A percentile compares a stretch with the other conserved stretches of the same genome.
phyloP scores from a whole-genome alignment of 2,329 filamentous ascomycete genomes.

The Pseudogymnoascus sp. region DNA sequence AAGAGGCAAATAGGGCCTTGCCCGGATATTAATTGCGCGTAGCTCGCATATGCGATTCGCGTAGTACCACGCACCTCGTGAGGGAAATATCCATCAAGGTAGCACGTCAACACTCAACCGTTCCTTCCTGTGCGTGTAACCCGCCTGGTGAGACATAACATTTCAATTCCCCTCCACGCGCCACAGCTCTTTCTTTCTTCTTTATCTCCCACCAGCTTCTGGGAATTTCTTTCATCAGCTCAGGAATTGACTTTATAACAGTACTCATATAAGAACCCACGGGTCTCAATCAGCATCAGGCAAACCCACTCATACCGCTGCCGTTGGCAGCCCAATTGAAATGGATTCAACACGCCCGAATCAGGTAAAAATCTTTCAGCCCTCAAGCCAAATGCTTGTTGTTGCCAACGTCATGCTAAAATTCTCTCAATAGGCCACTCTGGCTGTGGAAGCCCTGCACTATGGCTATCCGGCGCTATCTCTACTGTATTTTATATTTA shows the following conservation, averaged over 20 bases:
- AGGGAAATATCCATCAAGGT: not conserved
- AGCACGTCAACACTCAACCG: not conserved
- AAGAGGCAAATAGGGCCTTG: not conserved
- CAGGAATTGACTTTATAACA: not conserved
- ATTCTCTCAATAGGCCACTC: not conserved
- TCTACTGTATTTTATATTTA: conserved; percentile 49
- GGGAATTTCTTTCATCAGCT: not conserved
- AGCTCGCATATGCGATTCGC: not conserved
- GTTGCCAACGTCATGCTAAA: not conserved
- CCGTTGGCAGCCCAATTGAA: not conserved
- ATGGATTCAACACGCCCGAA: not conserved
- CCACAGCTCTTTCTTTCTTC: not conserved
- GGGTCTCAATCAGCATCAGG: not conserved
- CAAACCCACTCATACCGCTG: not conserved
- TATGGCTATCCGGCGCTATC: conserved; percentile 51
- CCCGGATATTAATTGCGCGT: not conserved
- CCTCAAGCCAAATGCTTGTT: not conserved
- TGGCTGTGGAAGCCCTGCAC: conserved; percentile 34
- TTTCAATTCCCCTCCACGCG: not conserved
- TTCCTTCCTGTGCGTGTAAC: not conserved
- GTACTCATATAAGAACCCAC: not conserved
- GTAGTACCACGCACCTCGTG: not conserved
- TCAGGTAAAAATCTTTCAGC: not conserved
- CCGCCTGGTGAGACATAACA: not conserved
- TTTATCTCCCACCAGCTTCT: not conserved